Base-by-base conservation (phyloP, 768 basidiomycete species). In the Galerina sulciceps region DNA sequence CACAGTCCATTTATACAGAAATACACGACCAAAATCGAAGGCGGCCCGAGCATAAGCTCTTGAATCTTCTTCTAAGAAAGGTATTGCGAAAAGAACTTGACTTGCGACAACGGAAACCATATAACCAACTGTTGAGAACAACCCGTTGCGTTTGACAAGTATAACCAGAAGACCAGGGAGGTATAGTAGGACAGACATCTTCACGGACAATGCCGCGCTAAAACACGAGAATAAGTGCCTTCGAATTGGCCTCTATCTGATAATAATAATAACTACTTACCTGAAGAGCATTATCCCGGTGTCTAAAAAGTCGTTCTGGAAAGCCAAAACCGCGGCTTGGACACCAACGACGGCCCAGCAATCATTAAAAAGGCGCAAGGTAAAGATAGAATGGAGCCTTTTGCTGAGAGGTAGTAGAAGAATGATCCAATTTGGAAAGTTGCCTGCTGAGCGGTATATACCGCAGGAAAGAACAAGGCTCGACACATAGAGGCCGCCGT, bases 1-100 rank as follows among this genome's bases (percentile, higher is more conserved):
- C 55, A 98, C 95, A 0, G 96, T 98, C 96, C 96, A 99, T 70
- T 92, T 88, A 73, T 91, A 97, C 31, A 97, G 74, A 75, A 99
- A 99, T 8, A 88, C 81, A 13, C 97, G 88, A 3, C 87, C 86
- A 55, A 99, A 79, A 68, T 99, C 88, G 70, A 96, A 99, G 2
- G 97, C 90, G 17, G 82, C 81, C 20, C 74, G 77, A 40, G 93
- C 65, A 72, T 99, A 99, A 18, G 85, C 80, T 68, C 75, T 67
- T 3, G 82, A 75, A 60, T 89, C 78, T 55, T 81, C 76, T 40
- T 76, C 72, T 44, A 96, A 75, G 78, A 94, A 97, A 6, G 90
- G 87, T 8, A 76, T 69, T 3, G 89, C 92, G 46, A 96, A 75
- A 14, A 88, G 58, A 8, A 81, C 66, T 71, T 97, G 90, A 31